These are phyloP conservation scores for Scutellaria galericulata DNA, from an alignment of 257 asterid species.

Conservation along the genomic window DNA sequence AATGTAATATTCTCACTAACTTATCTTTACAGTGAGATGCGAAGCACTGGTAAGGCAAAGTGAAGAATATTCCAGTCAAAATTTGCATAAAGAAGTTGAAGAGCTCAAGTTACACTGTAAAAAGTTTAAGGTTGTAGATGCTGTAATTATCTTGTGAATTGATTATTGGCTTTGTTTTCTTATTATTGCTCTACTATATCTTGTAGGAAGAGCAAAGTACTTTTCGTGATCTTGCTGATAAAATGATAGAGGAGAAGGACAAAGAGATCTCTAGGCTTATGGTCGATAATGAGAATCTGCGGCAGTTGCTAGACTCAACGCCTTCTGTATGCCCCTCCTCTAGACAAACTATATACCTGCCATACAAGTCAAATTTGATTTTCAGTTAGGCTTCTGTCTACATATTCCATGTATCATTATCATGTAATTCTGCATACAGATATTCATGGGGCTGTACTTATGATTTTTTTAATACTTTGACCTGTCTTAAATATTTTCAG, in stretches of 20 bases:
- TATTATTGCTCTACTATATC: constrained; percentile 31
- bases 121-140: constrained; percentile 68
- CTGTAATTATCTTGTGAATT: constrained; percentile 29
- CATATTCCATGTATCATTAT: constrained; percentile 19
- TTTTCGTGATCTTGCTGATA: constrained; percentile 97
- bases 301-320: constrained; percentile 67
- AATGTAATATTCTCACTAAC: constrained; percentile 25
- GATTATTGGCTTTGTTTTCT: constrained; percentile 32
- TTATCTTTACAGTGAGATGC: constrained; percentile 68
- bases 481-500: constrained; percentile 51
- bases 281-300: constrained; percentile 77
- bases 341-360: constrained; percentile 27
- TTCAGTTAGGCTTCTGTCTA: constrained; percentile 31
- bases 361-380: constrained; percentile 32
- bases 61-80: constrained; percentile 55
- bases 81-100: constrained; percentile 63
- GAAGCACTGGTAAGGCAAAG: constrained; percentile 71
- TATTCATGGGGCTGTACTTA: constrained; percentile 30
- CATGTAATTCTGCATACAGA: constrained; percentile 16
- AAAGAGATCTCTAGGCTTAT: constrained; percentile 80
- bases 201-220: constrained; percentile 80
- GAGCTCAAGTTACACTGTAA: constrained; percentile 63
- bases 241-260: constrained; percentile 96
- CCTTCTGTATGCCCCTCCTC: constrained; percentile 58
- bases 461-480: constrained; percentile 39